Conservation (phyloP, 768 basidiomycete species). For the Lactifluus hygrophoroides region DNA sequence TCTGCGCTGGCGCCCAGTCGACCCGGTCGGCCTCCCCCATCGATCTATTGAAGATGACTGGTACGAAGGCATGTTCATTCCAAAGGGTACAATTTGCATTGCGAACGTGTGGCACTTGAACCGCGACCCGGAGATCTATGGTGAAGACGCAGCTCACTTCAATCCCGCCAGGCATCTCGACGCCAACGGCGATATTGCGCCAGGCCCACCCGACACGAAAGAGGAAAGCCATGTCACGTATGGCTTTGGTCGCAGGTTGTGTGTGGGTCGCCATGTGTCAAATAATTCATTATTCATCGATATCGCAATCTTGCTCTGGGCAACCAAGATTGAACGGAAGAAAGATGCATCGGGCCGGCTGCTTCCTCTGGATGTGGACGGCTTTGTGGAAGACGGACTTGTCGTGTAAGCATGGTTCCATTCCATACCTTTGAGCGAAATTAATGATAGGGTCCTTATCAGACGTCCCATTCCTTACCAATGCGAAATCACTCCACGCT, state of each 20-base stretch:
- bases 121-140: constrained; percentile 18
- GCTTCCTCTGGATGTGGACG: constrained; percentile 15
- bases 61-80: constrained; percentile 20
- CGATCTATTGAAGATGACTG: constrained; percentile 20
- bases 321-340: constrained; percentile 11
- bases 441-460: neutral
- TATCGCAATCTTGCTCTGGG: constrained; percentile 15
- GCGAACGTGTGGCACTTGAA: constrained; percentile 19
- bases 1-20: constrained; percentile 19
- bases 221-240: constrained; percentile 17
- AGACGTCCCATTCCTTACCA: constrained; percentile 17
- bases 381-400: constrained; percentile 18
- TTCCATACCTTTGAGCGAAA: neutral
- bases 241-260: constrained; percentile 18
- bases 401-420: constrained; percentile 14
- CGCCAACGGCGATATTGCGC: constrained; percentile 4
- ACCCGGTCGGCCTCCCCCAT: constrained; percentile 17
- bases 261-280: constrained; percentile 18
- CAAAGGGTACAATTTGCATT: constrained; percentile 17
- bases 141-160: constrained; percentile 17
- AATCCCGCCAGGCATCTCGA: constrained; percentile 18
- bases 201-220: constrained; percentile 19
- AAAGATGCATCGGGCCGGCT: constrained; percentile 4
- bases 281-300: constrained; percentile 19
- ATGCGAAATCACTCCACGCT: constrained; percentile 12